phyloP scores from a whole-genome alignment of 2,329 filamentous ascomycete genomes.

The Huntiella moniliformis region DNA sequence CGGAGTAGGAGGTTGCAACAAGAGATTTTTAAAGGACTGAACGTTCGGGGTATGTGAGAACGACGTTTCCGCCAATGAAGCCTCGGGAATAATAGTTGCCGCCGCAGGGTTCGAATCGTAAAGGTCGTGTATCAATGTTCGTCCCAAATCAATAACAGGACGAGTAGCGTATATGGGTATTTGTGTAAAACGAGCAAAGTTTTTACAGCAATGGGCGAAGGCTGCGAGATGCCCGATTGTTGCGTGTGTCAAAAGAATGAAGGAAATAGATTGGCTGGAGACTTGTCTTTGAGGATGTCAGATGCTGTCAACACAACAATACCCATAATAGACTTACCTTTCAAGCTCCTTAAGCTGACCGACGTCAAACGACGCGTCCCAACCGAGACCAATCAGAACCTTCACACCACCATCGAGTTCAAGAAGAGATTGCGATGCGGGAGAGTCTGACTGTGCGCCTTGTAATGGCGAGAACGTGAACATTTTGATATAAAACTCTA shows the following conservation, averaged over 20 bases:
- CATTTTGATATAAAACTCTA: slow-evolving; percentile 35
- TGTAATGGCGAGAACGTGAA: slow-evolving; percentile 90
- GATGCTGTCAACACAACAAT: slow-evolving; percentile 7
- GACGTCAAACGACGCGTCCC: slow-evolving; percentile 81
- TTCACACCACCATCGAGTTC: slow-evolving; percentile 96
- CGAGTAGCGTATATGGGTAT: slow-evolving; percentile 90
- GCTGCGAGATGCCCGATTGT: slow-evolving; percentile 82
- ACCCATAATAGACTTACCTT: slow-evolving; percentile 34
- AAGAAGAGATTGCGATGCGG: slow-evolving; percentile 82
- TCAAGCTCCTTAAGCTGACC: slow-evolving; percentile 73
- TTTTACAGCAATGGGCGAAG: slow-evolving; percentile 91
- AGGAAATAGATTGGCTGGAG: slow-evolving; percentile 54
- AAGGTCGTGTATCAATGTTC: slow-evolving; percentile 76
- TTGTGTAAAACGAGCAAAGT: slow-evolving; percentile 76
- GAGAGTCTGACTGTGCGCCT: slow-evolving; percentile 71
- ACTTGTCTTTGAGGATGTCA: slow-evolving; percentile 43
- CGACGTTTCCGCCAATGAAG: slow-evolving; percentile 39
- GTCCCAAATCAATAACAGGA: slow-evolving; percentile 81
- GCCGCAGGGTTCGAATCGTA: slow-evolving; percentile 82
- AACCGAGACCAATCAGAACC: slow-evolving; percentile 82
- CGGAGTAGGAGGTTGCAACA: slow-evolving; percentile 51
- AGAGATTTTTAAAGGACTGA: slow-evolving; percentile 29
- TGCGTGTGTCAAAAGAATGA: slow-evolving; percentile 87
- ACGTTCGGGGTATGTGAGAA: slow-evolving; percentile 13
- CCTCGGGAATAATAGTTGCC: slow-evolving; percentile 59